phyloP scores from a whole-genome alignment of 495 filamentous ascomycete genomes.

The Trichoderma erinaceum region DNA sequence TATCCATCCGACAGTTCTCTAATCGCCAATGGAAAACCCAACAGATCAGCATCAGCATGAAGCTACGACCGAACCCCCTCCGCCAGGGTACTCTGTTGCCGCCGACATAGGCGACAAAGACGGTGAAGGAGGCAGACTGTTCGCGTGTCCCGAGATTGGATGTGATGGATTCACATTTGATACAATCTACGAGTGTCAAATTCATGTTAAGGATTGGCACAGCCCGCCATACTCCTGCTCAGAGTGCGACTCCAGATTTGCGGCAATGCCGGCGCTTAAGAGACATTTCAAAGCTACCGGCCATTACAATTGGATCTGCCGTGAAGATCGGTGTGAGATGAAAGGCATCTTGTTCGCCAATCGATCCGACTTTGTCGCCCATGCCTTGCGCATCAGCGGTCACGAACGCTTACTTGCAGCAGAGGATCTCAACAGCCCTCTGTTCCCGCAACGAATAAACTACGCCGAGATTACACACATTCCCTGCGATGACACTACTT shows the following conservation, averaged over 20 bases:
- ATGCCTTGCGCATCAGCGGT: background rate
- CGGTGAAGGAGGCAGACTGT: background rate
- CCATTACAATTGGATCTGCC: conserved; percentile 4
- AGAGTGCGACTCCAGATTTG: background rate
- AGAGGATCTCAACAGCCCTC: background rate
- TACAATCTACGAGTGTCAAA: background rate
- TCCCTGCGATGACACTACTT: background rate
- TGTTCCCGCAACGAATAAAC: background rate
- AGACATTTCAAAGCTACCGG: background rate
- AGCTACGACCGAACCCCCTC: background rate
- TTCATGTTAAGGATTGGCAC: background rate
- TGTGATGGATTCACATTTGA: background rate
- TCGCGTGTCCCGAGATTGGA: background rate
- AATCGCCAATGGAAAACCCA: too few relatives aligned
- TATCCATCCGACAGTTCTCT: too few relatives aligned
- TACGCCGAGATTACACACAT: background rate
- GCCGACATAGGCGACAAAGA: background rate
- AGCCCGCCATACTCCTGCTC: background rate
- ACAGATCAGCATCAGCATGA: background rate
- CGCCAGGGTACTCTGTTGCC: background rate
- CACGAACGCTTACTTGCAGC: background rate
- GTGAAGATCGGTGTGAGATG: background rate
- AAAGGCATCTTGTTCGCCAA: background rate
- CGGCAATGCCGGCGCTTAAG: background rate
- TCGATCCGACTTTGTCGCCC: background rate